These are phyloP conservation scores for Xerocomus amazonicus DNA, from an alignment of 1,284 basidiomycete genomes.

Conservation along the genomic window DNA sequence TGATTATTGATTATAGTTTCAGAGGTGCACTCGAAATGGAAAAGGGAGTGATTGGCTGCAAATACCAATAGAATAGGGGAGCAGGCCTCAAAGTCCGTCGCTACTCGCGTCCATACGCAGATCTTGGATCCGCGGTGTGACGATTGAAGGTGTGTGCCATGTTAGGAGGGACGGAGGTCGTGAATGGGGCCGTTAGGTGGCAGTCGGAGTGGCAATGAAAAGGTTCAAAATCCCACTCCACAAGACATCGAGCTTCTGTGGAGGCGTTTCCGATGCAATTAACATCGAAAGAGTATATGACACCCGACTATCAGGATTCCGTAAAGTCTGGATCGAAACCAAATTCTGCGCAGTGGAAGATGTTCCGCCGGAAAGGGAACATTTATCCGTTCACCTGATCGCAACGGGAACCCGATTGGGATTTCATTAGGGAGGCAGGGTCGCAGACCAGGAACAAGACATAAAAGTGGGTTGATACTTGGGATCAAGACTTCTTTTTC, in stretches of 20 bases:
- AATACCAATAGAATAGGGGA: background rate
- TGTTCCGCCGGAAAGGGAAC: no score
- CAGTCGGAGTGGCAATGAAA: conserved; percentile 4
- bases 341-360: no score
- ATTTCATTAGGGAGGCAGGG: conserved; percentile 8
- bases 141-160: background rate
- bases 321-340: background rate
- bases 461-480: background rate
- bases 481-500: no score
- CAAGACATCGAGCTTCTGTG: conserved; percentile 6
- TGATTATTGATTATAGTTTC: background rate
- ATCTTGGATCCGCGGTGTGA: conserved; percentile 6
- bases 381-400: no score
- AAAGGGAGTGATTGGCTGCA: background rate
- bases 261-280: background rate
- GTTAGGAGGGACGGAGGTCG: conserved; percentile 1
- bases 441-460: conserved; percentile 15
- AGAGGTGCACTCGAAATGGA: background rate
- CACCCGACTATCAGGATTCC: background rate
- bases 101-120: background rate
- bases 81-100: conserved; percentile 3
- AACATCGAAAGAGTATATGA: no score
- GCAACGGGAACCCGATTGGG: background rate
- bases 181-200: background rate
- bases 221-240: conserved; percentile 16